Evolutionary conservation across 352 stramenopile species (phyloP).

Genomic region (Globisporangium recalcitrans): DNA sequence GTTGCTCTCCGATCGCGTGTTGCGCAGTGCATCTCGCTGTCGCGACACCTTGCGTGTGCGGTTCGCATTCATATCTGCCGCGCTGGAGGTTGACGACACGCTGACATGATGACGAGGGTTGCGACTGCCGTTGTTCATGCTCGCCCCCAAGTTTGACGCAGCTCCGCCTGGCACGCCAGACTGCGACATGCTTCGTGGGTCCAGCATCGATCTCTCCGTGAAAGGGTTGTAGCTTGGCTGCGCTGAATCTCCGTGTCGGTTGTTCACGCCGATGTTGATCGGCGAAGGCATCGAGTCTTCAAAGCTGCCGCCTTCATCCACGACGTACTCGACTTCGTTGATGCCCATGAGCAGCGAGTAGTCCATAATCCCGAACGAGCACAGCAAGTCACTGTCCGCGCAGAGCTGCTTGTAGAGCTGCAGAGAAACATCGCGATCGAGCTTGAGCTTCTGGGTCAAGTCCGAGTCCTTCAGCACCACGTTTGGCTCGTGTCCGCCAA

Average conservation of each 20-base stretch:
- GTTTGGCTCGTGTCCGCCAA: slow-evolving; percentile 84
- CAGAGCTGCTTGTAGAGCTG: slow-evolving; percentile 76
- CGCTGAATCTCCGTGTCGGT: slow-evolving; percentile 3
- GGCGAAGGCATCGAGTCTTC: slow-evolving; percentile 29
- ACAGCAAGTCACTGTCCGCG: slow-evolving; percentile 78
- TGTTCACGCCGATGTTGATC: slow-evolving; percentile 24
- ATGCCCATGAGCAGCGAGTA: slow-evolving; percentile 90
- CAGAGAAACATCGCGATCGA: slow-evolving; percentile 61
- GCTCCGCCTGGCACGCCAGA: not conserved
- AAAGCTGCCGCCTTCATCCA: slow-evolving; percentile 53
- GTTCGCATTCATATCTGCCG: slow-evolving; percentile 13
- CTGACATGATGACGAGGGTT: slow-evolving; percentile 51
- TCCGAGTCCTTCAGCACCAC: slow-evolving; percentile 88
- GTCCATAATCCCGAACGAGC: slow-evolving; percentile 90
- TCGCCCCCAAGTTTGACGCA: not conserved
- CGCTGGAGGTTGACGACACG: slow-evolving; percentile 43
- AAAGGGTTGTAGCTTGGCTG: slow-evolving; percentile 55
- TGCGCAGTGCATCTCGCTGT: slow-evolving; percentile 36
- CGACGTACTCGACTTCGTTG: slow-evolving; percentile 84
- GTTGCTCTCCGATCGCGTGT: slow-evolving; percentile 51
- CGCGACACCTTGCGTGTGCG: slow-evolving; percentile 53
- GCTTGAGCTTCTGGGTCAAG: slow-evolving; percentile 85
- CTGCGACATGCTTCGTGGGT: slow-evolving; percentile 33
- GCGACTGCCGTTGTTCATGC: not conserved
- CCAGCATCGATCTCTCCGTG: slow-evolving; percentile 60